Conservation (phyloP, 1,139 yeast species). For the Nakaseomyces sp. region DNA sequence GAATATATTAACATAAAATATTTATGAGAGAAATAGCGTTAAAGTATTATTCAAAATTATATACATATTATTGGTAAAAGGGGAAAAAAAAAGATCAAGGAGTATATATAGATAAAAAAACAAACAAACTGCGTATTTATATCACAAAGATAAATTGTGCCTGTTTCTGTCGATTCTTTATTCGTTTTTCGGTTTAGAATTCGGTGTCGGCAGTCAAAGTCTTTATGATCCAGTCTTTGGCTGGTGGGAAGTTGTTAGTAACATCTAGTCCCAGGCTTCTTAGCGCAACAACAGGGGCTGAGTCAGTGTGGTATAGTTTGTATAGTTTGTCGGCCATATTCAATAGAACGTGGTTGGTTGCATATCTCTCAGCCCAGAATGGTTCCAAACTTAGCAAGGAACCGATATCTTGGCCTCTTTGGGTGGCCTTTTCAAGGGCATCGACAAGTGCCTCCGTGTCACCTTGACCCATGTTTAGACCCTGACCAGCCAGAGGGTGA, state of each 20-base stretch:
- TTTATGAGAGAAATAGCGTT: too few species aligned
- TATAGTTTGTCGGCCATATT: conserved; percentile 92
- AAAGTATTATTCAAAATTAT: too few species aligned
- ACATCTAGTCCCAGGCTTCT: conserved; percentile 70
- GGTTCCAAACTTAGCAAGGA: conserved; percentile 67
- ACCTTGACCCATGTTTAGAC: conserved; percentile 95
- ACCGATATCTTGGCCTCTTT: conserved; percentile 85
- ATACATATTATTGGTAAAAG: too few species aligned
- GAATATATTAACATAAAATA: too few species aligned
- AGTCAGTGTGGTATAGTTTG: conserved; percentile 72
- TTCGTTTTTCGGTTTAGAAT: not conserved
- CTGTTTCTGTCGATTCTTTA: too few species aligned
- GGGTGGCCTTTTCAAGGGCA: conserved; percentile 61
- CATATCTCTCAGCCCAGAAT: conserved; percentile 73
- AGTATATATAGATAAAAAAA: too few species aligned
- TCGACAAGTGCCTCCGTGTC: conserved; percentile 68
- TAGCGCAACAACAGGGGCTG: conserved; percentile 60
- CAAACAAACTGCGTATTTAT: too few species aligned
- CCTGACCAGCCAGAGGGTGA: conserved; percentile 97
- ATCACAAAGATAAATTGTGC: too few species aligned
- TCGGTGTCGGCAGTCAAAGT: conserved; percentile 19
- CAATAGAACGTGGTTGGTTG: conserved; percentile 65
- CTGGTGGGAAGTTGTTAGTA: conserved; percentile 51
- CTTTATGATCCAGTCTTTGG: conserved; percentile 51
- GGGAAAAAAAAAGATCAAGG: too few species aligned